These are phyloP conservation scores for Suillus decipiens DNA, from an alignment of 768 basidiomycete species.

Conservation along the genomic window DNA sequence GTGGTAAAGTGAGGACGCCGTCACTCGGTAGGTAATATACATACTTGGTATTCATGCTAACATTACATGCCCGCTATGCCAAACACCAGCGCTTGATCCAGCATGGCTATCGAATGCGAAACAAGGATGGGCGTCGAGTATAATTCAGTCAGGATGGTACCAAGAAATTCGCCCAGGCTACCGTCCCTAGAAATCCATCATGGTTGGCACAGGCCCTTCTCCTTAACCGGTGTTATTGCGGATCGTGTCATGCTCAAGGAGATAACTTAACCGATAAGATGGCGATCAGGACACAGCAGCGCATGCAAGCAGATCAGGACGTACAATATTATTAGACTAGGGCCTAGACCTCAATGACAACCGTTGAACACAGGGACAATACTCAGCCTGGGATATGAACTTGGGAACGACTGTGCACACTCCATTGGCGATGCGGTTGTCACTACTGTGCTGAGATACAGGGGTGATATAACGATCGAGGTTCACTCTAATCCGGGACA, in stretches of 20 bases:
- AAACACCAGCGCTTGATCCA: constrained; percentile 38
- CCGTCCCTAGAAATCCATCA: constrained; percentile 56
- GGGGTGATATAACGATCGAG: constrained; percentile 80
- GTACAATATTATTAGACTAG: constrained; percentile 57
- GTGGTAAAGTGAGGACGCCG: constrained; percentile 3
- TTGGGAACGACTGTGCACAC: constrained; percentile 71
- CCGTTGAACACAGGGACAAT: constrained; percentile 59
- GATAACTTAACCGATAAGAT: constrained; percentile 43
- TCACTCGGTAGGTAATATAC: constrained; percentile 30
- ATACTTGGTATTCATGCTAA: constrained; percentile 23
- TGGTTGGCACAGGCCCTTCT: constrained; percentile 63
- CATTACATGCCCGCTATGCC: constrained; percentile 42
- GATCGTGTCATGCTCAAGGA: constrained; percentile 60
- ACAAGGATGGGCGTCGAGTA: constrained; percentile 57
- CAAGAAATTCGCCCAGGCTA: constrained; percentile 49
- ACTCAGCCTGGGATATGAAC: constrained; percentile 79
- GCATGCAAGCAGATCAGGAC: constrained; percentile 20
- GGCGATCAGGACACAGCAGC: neutral
- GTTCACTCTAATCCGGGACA: constrained; percentile 84
- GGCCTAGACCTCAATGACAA: constrained; percentile 57
- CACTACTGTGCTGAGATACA: constrained; percentile 71
- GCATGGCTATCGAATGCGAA: constrained; percentile 53
- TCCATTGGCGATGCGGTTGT: constrained; percentile 74
- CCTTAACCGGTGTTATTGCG: constrained; percentile 76
- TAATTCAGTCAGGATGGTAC: constrained; percentile 45